Evolutionary conservation across 495 filamentous ascomycete genomes (phyloP).

Genomic region (Xylaria longipes): DNA sequence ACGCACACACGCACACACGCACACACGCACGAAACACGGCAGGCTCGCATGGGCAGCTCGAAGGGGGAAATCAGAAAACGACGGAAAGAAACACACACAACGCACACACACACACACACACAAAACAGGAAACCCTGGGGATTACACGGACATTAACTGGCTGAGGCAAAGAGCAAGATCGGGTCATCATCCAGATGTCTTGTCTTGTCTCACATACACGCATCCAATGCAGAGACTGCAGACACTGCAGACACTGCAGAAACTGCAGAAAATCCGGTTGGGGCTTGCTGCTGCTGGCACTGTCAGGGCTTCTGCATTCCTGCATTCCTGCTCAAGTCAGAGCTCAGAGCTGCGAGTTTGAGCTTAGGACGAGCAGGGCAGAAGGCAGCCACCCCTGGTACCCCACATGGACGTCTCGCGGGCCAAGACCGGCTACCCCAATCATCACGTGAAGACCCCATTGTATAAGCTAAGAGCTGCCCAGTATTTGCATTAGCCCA

Average conservation of each 20-base stretch:
- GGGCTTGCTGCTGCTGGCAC: too few relatives aligned
- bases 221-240: conserved; percentile 8
- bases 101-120: not conserved
- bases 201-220: conserved; percentile 14
- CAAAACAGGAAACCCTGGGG: conserved; percentile 12
- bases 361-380: not conserved
- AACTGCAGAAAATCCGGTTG: too few relatives aligned
- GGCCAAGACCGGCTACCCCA: conserved; percentile 11
- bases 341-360: not conserved
- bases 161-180: conserved; percentile 8
- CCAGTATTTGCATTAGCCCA: conserved; percentile 26
- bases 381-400: not conserved
- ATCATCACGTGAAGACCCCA: conserved; percentile 27
- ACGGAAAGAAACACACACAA: not conserved
- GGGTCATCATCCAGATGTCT: conserved; percentile 13
- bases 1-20: conserved; percentile 3
- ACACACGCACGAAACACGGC: not conserved
- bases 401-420: conserved; percentile 12
- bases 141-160: conserved; percentile 20
- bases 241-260: too few relatives aligned
- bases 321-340: conserved; percentile 6
- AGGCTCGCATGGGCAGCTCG: conserved; percentile 7
- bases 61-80: not conserved
- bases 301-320: conserved; percentile 19
- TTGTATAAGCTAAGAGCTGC: conserved; percentile 22